Evolutionary conservation across 2,329 filamentous ascomycete genomes (phyloP), one percentile per base, ranked within the genome.

Genomic region (Botrytis fabae): DNA sequence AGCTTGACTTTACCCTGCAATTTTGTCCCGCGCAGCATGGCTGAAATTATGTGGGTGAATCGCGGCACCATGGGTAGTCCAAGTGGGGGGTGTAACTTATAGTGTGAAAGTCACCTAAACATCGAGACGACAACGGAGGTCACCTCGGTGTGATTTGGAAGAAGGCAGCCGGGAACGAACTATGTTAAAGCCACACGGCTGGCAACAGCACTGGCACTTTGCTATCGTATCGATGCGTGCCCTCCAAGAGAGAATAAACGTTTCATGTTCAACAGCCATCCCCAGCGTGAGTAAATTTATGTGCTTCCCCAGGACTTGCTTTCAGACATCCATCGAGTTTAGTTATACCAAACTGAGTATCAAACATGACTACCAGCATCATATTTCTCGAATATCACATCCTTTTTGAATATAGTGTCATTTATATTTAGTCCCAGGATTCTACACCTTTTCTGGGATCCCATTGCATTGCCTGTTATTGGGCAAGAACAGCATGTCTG

Each of bases 41-140:
- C 64, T 54, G 46, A 66, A 54, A 38, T 40, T 40, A 54, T 66
- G 64, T 66, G 64, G 64, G 35, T 66, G 64, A 66, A 66, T 66
- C 64, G 44, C 63, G 63, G 44, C 60, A 63, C 61, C 63, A 66
- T 66, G 64, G 48, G 25, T 42, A n/a, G 64, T 57, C 25, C 16
- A 32, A 68, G 64, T 54, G 64, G 64, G 64, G 32, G 32, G 32
- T 66, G 64, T 40, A 54, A 54, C 64, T 51, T 35, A 66, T 51
- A 51, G 35, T 28, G 46, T 40, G 46, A 54, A 66, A 66, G 64
- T 54, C 46, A 54, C 40, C 46, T 28, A 54, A 28, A 57, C 35
- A 42, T 68, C 48, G 35, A 54, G 48, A 68, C 64, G 64, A 68
- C 64, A 42, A 68, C 25, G 48, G 64, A 68, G 35, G 35, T n/a